A percentile compares a stretch with the other conserved stretches of the same genome.
Conservation (phyloP, 345 rosid genomes). For the Salix exigua region DNA sequence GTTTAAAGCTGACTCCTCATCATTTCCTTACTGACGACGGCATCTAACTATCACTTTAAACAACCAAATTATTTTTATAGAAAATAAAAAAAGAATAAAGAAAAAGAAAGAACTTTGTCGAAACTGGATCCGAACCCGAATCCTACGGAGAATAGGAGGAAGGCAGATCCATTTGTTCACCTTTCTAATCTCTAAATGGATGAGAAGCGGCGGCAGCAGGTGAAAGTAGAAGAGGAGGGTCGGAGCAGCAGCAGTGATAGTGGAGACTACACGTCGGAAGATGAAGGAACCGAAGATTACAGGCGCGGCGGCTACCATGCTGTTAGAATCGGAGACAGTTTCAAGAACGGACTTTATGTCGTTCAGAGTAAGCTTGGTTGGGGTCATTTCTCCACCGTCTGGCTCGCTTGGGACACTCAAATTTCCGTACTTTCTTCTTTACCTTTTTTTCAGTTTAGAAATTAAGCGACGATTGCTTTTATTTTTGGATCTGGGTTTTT, state of each 20-base stretch:
- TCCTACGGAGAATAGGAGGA: no score
- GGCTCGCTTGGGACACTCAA: slow-evolving; percentile 73
- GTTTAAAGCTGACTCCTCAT: not conserved
- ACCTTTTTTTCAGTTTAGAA: not conserved
- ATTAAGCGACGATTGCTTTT: not conserved
- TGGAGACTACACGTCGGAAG: slow-evolving; percentile 62
- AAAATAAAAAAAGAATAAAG: not conserved
- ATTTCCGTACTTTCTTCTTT: slow-evolving; percentile 31
- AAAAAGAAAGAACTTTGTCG: no score
- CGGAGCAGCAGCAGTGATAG: slow-evolving; percentile 36
- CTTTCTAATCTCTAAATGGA: slow-evolving; percentile 19
- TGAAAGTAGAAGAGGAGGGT: slow-evolving; percentile 27
- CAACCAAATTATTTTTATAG: not conserved
- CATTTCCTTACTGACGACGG: not conserved
- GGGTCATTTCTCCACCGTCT: slow-evolving; percentile 85
- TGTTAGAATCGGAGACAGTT: slow-evolving; percentile 58
- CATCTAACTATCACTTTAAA: not conserved
- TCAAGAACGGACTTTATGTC: slow-evolving; percentile 58
- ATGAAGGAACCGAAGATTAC: slow-evolving; percentile 72
- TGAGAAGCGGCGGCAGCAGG: slow-evolving; percentile 20
- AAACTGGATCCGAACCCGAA: no score
- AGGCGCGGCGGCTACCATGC: slow-evolving; percentile 71
- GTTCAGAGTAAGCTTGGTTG: slow-evolving; percentile 73
- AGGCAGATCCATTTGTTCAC: no score
- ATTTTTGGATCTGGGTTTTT: not conserved